phyloP scores from a whole-genome alignment of 1,284 basidiomycete genomes.

The Boletus semigastroideus region DNA sequence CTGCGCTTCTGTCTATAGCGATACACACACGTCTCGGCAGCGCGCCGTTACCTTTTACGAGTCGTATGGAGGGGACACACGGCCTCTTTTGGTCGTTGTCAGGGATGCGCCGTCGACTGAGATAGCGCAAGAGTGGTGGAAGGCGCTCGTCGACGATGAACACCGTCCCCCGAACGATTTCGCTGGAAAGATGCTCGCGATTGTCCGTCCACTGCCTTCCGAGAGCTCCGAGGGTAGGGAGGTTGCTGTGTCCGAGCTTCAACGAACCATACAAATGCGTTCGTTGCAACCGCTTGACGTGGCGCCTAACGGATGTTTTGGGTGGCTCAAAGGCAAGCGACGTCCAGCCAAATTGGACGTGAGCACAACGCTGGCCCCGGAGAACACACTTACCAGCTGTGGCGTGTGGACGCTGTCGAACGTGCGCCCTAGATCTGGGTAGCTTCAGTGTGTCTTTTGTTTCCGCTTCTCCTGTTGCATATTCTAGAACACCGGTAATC shows the following conservation, averaged over 20 bases:
- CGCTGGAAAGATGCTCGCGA: slow-evolving; percentile 16
- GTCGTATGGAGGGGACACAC: slow-evolving; percentile 28
- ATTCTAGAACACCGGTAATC: too few species aligned
- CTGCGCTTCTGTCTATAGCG: slow-evolving; percentile 17
- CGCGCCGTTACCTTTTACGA: slow-evolving; percentile 17
- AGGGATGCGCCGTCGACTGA: slow-evolving; percentile 23
- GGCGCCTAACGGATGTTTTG: slow-evolving; percentile 22
- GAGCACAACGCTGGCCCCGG: background rate
- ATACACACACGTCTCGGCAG: slow-evolving; percentile 9
- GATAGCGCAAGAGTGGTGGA: slow-evolving; percentile 24
- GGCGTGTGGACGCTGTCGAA: slow-evolving; percentile 21
- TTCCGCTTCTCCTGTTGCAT: too few species aligned
- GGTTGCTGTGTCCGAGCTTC: slow-evolving; percentile 9
- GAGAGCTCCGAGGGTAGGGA: background rate
- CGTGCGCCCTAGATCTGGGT: background rate
- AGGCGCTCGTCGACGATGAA: slow-evolving; percentile 1
- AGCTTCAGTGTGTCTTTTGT: background rate
- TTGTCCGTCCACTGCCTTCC: slow-evolving; percentile 26
- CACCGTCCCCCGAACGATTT: background rate
- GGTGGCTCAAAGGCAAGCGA: slow-evolving; percentile 14
- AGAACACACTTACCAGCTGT: slow-evolving; percentile 17
- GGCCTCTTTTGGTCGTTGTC: slow-evolving; percentile 28
- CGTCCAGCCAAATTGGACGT: slow-evolving; percentile 7
- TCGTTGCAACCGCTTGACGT: slow-evolving; percentile 26
- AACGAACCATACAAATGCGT: slow-evolving; percentile 21